A percentile compares a stretch with the other conserved stretches of the same genome.
These are phyloP conservation scores for Aspergillus neotritici DNA, from an alignment of 2,329 filamentous ascomycete species.

Conservation along the genomic window DNA sequence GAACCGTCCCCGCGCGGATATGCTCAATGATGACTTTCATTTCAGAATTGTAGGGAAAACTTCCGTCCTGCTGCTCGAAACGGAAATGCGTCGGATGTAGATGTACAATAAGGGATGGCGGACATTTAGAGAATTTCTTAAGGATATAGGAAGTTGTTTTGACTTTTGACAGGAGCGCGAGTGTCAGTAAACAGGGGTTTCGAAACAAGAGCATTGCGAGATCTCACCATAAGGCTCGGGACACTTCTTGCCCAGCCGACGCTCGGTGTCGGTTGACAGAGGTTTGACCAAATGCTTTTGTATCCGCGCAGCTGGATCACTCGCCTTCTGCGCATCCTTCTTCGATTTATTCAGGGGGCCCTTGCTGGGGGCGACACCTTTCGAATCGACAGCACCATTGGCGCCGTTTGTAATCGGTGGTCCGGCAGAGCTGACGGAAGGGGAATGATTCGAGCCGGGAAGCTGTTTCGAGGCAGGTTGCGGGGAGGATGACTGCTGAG, in stretches of 20 bases:
- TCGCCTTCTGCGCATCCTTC: slow-evolving; percentile 48
- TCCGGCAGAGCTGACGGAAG: slow-evolving; percentile 37
- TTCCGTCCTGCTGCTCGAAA: slow-evolving; percentile 90
- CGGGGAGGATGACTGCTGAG: slow-evolving; percentile 56
- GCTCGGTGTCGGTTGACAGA: slow-evolving; percentile 26
- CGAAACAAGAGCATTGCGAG: slow-evolving; percentile 4
- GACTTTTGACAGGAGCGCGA: slow-evolving; percentile 47
- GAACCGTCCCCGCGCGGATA: slow-evolving; percentile 68
- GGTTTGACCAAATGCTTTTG: slow-evolving; percentile 33
- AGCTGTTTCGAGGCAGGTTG: slow-evolving; percentile 51
- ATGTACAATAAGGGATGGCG: slow-evolving; percentile 81
- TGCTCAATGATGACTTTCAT: slow-evolving; percentile 81
- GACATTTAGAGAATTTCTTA: slow-evolving; percentile 65
- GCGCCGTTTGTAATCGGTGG: slow-evolving; percentile 42
- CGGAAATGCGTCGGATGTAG: slow-evolving; percentile 80
- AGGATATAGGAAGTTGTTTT: slow-evolving; percentile 72
- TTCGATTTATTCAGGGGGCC: slow-evolving; percentile 48
- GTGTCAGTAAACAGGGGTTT: slow-evolving; percentile 14
- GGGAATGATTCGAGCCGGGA: slow-evolving; percentile 50
- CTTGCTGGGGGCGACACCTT: slow-evolving; percentile 19
- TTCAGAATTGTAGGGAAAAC: slow-evolving; percentile 84
- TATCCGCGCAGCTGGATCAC: slow-evolving; percentile 28
- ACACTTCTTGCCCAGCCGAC: slow-evolving; percentile 33
- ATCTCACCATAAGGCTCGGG: slow-evolving; percentile 44
- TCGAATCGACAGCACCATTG: slow-evolving; percentile 25